Conservation (phyloP, 805 yeast genomes). For the Candida tallmaniae region DNA sequence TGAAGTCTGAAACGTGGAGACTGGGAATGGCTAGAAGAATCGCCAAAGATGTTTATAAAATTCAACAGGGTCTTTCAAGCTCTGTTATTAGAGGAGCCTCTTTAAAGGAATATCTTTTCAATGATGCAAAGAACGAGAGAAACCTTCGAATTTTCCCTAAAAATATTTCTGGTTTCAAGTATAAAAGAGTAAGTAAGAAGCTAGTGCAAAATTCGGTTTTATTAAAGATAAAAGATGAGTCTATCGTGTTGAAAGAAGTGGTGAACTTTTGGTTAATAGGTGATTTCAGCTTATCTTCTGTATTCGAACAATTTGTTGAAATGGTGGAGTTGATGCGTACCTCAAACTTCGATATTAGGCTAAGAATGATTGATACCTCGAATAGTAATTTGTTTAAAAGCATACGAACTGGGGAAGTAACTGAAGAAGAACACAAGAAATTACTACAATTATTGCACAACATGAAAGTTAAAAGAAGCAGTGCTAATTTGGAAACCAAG, state of each 20-base stretch:
- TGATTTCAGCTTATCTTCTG: conserved; percentile 35
- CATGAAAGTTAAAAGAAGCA: not conserved
- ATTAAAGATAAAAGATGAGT: conserved; percentile 19
- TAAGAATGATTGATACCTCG: conserved; percentile 30
- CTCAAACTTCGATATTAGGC: conserved; percentile 29
- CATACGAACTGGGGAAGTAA: conserved; percentile 4
- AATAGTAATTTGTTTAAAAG: conserved; percentile 2
- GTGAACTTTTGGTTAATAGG: conserved; percentile 49
- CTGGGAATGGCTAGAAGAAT: conserved; percentile 48
- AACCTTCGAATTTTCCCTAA: conserved; percentile 36
- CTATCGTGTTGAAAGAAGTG: conserved; percentile 1
- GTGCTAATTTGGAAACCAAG: conserved; percentile 5
- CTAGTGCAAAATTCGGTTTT: conserved; percentile 20
- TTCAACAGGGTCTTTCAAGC: conserved; percentile 23
- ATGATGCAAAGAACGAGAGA: conserved; percentile 39
- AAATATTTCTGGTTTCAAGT: conserved; percentile 29
- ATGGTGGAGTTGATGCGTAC: conserved; percentile 22
- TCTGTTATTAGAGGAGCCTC: conserved; percentile 19
- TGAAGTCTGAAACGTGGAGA: conserved; percentile 52
- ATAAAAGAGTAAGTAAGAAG: conserved; percentile 24
- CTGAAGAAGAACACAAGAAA: not conserved
- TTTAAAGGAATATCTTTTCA: conserved; percentile 40
- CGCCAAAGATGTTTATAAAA: conserved; percentile 44
- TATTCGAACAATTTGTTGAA: conserved; percentile 23
- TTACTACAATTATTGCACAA: not conserved